phyloP scores from a whole-genome alignment of 345 rosid genomes.

The Rhizophora mangle region DNA sequence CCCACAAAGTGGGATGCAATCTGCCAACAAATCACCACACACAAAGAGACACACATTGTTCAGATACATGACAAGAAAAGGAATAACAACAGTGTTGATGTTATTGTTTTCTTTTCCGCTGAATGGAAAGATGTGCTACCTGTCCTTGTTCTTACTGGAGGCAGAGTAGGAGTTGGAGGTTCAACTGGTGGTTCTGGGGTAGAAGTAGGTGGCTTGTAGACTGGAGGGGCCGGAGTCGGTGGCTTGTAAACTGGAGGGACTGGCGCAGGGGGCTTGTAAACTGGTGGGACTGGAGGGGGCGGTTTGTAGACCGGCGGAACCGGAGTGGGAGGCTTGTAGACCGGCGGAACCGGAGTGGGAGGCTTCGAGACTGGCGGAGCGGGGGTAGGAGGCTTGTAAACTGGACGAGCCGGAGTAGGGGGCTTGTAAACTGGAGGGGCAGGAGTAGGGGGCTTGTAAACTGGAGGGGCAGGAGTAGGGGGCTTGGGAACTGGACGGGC shows the following conservation, averaged over 20 bases:
- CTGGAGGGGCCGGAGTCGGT: slow-evolving; percentile 18
- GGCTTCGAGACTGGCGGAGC: not conserved
- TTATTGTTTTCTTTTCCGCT: too few species aligned
- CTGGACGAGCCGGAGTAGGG: not conserved
- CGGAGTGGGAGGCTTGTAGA: slow-evolving; percentile 11
- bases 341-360: not conserved
- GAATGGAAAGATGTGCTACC: slow-evolving; percentile 35
- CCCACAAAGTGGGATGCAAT: slow-evolving; percentile 70
- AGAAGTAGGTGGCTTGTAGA: slow-evolving; percentile 1
- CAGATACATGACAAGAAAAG: not conserved
- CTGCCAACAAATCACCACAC: slow-evolving; percentile 24
- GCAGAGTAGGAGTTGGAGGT: slow-evolving; percentile 22
- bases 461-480: not conserved
- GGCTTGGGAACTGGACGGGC: slow-evolving; percentile 1
- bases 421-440: slow-evolving; percentile 1
- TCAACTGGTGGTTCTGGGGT: slow-evolving; percentile 11
- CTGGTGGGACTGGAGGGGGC: slow-evolving; percentile 17
- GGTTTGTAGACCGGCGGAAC: slow-evolving; percentile 9
- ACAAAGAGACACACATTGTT: not conserved
- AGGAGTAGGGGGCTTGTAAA: slow-evolving; percentile 9
- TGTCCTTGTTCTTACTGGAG: slow-evolving; percentile 45
- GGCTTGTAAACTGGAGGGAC: slow-evolving; percentile 1
- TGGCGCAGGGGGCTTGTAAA: not conserved
- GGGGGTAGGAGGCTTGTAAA: not conserved
- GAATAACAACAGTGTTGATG: not conserved